Evolutionary conservation across 1,139 yeast genomes (phyloP).

Genomic region (Suhomyces bolitotheri): DNA sequence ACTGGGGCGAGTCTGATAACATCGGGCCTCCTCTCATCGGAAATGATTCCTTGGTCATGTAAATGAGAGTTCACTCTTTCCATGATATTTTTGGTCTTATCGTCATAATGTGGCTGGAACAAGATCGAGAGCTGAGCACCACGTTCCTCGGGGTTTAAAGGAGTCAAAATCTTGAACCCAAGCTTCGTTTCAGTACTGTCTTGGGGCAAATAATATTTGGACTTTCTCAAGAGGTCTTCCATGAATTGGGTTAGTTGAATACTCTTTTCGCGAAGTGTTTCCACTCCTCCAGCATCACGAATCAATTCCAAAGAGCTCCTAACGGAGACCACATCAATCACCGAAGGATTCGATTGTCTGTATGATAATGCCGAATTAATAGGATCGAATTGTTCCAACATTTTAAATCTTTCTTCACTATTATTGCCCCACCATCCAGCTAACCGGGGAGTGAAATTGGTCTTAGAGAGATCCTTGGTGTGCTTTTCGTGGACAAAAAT

Average conservation of each 20-base stretch:
- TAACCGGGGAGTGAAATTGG: constrained; percentile 57
- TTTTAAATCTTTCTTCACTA: constrained; percentile 65
- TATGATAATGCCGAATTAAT: constrained; percentile 81
- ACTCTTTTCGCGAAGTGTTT: constrained; percentile 56
- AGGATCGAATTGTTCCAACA: constrained; percentile 80
- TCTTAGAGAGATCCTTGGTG: constrained; percentile 35
- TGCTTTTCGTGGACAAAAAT: constrained; percentile 65
- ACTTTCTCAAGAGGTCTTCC: constrained; percentile 43
- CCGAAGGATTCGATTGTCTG: constrained; percentile 92
- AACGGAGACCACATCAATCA: constrained; percentile 74
- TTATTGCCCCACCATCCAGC: constrained; percentile 99
- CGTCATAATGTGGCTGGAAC: constrained; percentile 54
- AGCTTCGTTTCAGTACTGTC: constrained; percentile 26
- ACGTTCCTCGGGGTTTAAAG: constrained; percentile 53
- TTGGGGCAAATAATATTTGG: constrained; percentile 44
- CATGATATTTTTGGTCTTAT: constrained; percentile 54
- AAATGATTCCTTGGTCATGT: constrained; percentile 62
- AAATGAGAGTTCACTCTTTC: constrained; percentile 54
- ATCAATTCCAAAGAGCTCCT: constrained; percentile 66
- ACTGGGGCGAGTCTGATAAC: constrained; percentile 84
- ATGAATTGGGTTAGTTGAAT: constrained; percentile 58
- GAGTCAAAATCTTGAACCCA: constrained; percentile 74
- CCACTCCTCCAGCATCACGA: constrained; percentile 63
- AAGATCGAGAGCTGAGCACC: constrained; percentile 82
- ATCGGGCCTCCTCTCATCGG: constrained; percentile 88